phyloP scores from a whole-genome alignment of 208 protist species.

The Leishmania gerbilli region DNA sequence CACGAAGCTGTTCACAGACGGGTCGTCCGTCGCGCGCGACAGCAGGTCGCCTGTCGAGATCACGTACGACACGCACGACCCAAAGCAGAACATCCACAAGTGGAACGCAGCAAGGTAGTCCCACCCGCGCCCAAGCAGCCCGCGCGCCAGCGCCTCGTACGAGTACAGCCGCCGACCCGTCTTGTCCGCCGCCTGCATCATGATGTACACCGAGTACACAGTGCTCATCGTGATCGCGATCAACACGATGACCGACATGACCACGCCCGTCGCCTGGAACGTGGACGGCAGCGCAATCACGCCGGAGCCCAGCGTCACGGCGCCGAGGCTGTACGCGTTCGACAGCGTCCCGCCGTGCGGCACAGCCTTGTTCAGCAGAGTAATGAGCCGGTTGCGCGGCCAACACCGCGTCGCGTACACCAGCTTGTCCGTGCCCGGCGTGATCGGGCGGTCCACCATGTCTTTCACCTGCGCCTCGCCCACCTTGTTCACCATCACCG shows the following conservation, averaged over 20 bases:
- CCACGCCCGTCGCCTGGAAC: conserved; percentile 65
- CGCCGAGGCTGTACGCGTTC: conserved; percentile 73
- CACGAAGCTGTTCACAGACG: conserved; percentile 46
- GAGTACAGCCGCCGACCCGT: conserved; percentile 47
- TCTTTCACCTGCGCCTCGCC: neutral
- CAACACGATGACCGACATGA: conserved; percentile 56
- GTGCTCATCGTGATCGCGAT: conserved; percentile 59
- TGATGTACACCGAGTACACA: conserved; percentile 82
- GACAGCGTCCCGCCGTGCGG: conserved; percentile 74
- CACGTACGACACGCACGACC: conserved; percentile 82
- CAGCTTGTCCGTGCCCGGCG: neutral
- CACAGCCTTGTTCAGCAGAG: conserved; percentile 49
- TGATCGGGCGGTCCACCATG: neutral
- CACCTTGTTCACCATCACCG: neutral
- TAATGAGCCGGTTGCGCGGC: conserved; percentile 36
- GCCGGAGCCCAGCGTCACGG: conserved; percentile 78
- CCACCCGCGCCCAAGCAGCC: conserved; percentile 70
- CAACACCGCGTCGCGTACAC: conserved; percentile 16
- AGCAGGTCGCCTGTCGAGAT: conserved; percentile 76
- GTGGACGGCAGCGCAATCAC: conserved; percentile 78
- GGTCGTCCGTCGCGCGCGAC: conserved; percentile 42
- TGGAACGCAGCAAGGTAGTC: conserved; percentile 75
- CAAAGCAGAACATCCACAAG: conserved; percentile 89
- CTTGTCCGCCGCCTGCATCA: conserved; percentile 73
- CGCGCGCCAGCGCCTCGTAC: conserved; percentile 69